Evolutionary conservation across 1,284 basidiomycete species (phyloP), one percentile per base, ranked within the genome.

Genomic region (Ustilago bromivora): DNA sequence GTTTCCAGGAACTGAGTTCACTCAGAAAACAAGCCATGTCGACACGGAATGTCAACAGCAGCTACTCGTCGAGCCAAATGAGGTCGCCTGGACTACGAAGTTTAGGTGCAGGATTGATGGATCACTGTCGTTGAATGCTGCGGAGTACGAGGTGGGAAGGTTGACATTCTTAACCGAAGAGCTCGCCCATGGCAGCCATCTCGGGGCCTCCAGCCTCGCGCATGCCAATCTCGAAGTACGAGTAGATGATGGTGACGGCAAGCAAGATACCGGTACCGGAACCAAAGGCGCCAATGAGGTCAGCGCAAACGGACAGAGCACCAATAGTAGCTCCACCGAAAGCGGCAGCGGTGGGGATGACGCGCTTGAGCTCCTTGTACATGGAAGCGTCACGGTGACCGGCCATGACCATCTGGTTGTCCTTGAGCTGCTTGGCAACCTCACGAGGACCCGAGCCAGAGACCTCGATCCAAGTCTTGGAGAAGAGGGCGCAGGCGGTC

Each of bases 401-500:
- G 31, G 96, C 95, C 91, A 98, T 96, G 66, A 98, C 96, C 93
- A 98, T 96, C 83, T 94, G 93, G 87, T 98, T 96, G 83, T 99
- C 96, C 89, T 98, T 98, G 85, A 99, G 91, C 88, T 99, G 96
- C 88, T 96, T 97, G 65, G 96, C 96, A 62, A 99, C 92, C 82
- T 99, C 96, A 61, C 96, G 89, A 17, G 96, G 96, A 17, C 96
- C 95, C 65, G 92, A 93, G 40, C 96, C 96, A 2, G 95, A 98
- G 43, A 98, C 95, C 85, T 98, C 96, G 83, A 99, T 98, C 96
- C 96, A 99, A 5, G 96, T 97, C 90, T 98, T 98, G 87, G 94
- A 96, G 90, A 99, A 98, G 81, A 98, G 89, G 13, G 96, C 96
- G 86, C 96, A 99, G 13, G 95, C 94, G 38, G 93, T 92, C 71